Base-by-base conservation (phyloP, 352 stramenopile genomes). In the Globisporangium takayamanum region DNA sequence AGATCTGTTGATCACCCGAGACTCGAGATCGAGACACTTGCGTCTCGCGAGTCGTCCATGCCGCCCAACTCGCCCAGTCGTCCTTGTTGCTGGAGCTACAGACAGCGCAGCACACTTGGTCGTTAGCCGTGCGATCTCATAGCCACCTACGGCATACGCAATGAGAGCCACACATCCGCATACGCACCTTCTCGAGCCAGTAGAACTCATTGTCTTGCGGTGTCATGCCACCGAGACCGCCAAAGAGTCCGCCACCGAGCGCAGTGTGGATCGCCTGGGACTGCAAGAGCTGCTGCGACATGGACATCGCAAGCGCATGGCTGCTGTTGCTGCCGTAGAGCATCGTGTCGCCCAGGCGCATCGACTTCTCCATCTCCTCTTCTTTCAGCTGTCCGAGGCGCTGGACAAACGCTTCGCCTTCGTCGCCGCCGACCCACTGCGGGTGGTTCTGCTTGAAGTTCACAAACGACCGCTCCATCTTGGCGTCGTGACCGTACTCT, bases 381-480 rank as follows among this genome's bases (percentile, higher is more conserved):
- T 88, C 85, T 51, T 88, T 87, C 20, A 95, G 63, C 44, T 84
- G 82, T 0, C 69, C 76, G 20, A 95, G 64, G 3, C 80, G 75
- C 55, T 85, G 59, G 65, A 92, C 79, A 1, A 95, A 69, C 18
- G 59, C 72, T 33, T 95, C 85, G 63, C 85, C 85, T 67, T 93
- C 83, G 36, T 74, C 62, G 5, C 74, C 79, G 25, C 85, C 85
- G 33, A 91, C 75, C 87, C 87, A 96, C 39, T 76, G 83, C 5
- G 87, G 87, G 63, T 96, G 86, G 51, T 94, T 94, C 55, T 91
- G 84, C 65, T 97, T 97, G 69, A 99, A 99, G 55, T 92, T 98
- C 54, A 99, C 88, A 65, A 98, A 98, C 45, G 87, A 97, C 46
- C 96, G 98, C 68, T 99, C 95, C 92, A 99, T 98, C 74, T 99